phyloP scores from a whole-genome alignment of 2,329 filamentous ascomycete species.

The Aspergillus persii region DNA sequence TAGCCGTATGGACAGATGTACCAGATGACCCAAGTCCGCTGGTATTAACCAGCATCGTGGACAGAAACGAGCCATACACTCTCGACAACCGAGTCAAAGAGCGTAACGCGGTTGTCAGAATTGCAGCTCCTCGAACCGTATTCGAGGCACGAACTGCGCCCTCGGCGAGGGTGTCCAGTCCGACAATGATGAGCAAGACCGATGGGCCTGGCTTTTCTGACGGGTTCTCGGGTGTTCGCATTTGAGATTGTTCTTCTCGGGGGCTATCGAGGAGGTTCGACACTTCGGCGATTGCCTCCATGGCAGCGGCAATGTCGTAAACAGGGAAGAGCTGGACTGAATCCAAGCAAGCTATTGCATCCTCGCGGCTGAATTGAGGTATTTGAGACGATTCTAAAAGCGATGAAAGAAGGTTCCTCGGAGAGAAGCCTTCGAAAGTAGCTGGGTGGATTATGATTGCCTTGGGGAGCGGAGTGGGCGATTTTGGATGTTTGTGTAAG shows the following conservation, averaged over 20 bases:
- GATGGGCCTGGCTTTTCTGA: not conserved
- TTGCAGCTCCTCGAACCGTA: constrained; percentile 32
- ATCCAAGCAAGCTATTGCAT: constrained; percentile 33
- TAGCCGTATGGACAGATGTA: not conserved
- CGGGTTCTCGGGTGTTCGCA: not conserved
- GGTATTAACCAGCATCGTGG: constrained; percentile 39
- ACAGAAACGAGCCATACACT: constrained; percentile 27
- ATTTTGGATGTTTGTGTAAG: constrained; percentile 10
- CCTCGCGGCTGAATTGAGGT: constrained; percentile 19
- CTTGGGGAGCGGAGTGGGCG: constrained; percentile 11
- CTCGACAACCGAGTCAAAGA: constrained; percentile 35
- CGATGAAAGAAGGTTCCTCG: constrained; percentile 28
- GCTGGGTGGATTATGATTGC: constrained; percentile 36
- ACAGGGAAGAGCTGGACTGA: constrained; percentile 34
- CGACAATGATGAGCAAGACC: constrained; percentile 32
- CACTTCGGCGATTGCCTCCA: constrained; percentile 32
- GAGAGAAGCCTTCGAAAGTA: constrained; percentile 30
- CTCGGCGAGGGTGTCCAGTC: constrained; percentile 38
- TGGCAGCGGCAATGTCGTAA: constrained; percentile 28
- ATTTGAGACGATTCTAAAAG: constrained; percentile 18
- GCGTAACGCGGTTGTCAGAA: constrained; percentile 31
- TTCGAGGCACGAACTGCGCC: constrained; percentile 39
- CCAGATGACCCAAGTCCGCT: constrained; percentile 25
- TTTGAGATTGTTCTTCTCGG: constrained; percentile 11
- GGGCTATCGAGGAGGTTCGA: constrained; percentile 24